Percentiles rank a stretch among this genome's conserved stretches.
Conservation (phyloP, 2,329 filamentous ascomycete species). For the Sporothrix phasma region DNA sequence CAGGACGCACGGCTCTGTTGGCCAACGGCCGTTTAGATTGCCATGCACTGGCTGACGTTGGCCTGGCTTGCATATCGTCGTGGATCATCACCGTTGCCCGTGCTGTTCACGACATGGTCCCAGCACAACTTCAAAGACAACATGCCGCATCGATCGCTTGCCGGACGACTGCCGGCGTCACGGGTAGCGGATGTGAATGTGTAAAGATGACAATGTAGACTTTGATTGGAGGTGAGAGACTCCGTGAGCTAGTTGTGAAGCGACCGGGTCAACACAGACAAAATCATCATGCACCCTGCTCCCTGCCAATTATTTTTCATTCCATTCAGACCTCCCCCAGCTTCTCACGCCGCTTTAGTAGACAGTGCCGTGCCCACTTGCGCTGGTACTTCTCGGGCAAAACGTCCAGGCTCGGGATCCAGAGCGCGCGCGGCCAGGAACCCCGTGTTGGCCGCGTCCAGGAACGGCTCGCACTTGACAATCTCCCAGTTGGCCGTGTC, state of each 20-base stretch:
- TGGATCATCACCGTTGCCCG: not conserved
- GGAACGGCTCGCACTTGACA: slow-evolving; percentile 64
- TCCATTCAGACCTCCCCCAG: not conserved
- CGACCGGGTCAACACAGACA: not conserved
- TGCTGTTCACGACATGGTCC: not conserved
- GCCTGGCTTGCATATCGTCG: not conserved
- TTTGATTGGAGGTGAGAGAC: not conserved
- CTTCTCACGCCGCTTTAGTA: slow-evolving; percentile 40
- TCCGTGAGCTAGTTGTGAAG: not conserved
- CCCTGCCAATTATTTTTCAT: not conserved
- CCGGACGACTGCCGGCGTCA: not conserved
- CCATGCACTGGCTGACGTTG: not conserved
- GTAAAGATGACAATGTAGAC: not conserved
- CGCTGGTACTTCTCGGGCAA: slow-evolving; percentile 61
- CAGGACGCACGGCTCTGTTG: not conserved
- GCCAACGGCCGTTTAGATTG: not conserved
- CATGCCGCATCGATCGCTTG: not conserved
- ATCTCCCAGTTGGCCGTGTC: slow-evolving; percentile 69
- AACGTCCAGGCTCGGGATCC: slow-evolving; percentile 63
- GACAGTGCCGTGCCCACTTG: slow-evolving; percentile 81
- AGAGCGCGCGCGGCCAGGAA: slow-evolving; percentile 66
- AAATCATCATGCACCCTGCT: not conserved
- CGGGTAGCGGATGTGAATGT: not conserved
- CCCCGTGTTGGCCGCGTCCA: slow-evolving; percentile 68
- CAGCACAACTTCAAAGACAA: not conserved